phyloP scores from a whole-genome alignment of 2,329 filamentous ascomycete species.

The Cercospora sesami region DNA sequence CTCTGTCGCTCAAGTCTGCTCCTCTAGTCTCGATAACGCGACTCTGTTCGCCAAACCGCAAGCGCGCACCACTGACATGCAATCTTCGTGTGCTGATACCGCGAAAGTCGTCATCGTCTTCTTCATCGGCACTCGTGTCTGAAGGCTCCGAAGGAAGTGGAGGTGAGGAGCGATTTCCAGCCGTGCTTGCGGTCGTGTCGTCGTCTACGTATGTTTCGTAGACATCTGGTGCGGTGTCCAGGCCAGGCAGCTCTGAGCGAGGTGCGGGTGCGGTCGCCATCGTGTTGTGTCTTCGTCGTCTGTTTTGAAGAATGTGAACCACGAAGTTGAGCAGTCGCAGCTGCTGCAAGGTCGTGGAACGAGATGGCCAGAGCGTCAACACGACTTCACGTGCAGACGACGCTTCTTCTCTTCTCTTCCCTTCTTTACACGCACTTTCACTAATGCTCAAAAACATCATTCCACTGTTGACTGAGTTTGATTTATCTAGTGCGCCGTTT shows the following conservation, averaged over 20 bases:
- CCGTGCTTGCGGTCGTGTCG: slow-evolving; percentile 24
- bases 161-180: slow-evolving; percentile 22
- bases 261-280: slow-evolving; percentile 22
- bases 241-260: slow-evolving; percentile 29
- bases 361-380: not conserved
- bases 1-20: slow-evolving; percentile 86
- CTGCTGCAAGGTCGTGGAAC: not conserved
- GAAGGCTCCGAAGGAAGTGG: slow-evolving; percentile 23
- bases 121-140: slow-evolving; percentile 45
- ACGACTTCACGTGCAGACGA: slow-evolving; percentile 2
- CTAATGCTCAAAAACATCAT: not conserved
- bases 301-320: not conserved
- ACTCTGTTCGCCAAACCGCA: slow-evolving; percentile 69
- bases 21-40: slow-evolving; percentile 69
- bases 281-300: not conserved
- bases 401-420: not conserved
- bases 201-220: slow-evolving; percentile 80
- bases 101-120: slow-evolving; percentile 55
- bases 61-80: slow-evolving; percentile 75
- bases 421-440: not conserved
- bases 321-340: not conserved
- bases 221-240: slow-evolving; percentile 84
- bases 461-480: not conserved
- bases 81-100: slow-evolving; percentile 73
- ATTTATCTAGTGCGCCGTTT: not conserved